Percentiles rank a stretch among this genome's conserved stretches.
Conservation (phyloP, 768 basidiomycete species). For the Panus rudis region DNA sequence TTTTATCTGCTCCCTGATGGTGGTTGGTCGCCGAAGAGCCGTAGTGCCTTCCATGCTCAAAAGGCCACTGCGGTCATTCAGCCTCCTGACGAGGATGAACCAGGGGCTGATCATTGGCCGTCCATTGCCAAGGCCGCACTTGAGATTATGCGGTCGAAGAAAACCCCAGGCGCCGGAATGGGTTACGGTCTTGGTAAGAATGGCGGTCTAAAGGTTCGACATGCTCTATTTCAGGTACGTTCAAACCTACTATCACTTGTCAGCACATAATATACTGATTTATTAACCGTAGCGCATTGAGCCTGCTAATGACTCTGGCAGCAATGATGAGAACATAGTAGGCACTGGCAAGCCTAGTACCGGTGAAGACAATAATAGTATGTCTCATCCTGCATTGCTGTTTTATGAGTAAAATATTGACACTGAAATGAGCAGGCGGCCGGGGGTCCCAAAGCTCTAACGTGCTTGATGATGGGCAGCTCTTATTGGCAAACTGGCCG, state of each 20-base stretch:
- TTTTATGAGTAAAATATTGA: neutral
- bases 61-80: neutral
- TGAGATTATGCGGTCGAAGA: neutral
- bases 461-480: too few species aligned
- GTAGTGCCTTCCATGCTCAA: neutral
- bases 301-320: neutral
- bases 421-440: too few species aligned
- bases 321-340: neutral
- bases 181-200: neutral
- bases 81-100: neutral
- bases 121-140: neutral
- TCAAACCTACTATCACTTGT: neutral
- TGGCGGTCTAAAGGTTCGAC: neutral
- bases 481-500: neutral
- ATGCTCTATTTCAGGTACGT: constrained; percentile 2
- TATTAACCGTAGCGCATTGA: neutral
- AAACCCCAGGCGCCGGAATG: neutral
- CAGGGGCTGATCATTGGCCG: neutral
- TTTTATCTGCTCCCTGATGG: neutral
- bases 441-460: too few species aligned
- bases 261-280: neutral
- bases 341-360: neutral
- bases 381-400: neutral
- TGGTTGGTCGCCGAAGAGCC: neutral
- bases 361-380: neutral